Conservation (phyloP, 139 green algal genomes). For the Tetradesmus obliquus region DNA sequence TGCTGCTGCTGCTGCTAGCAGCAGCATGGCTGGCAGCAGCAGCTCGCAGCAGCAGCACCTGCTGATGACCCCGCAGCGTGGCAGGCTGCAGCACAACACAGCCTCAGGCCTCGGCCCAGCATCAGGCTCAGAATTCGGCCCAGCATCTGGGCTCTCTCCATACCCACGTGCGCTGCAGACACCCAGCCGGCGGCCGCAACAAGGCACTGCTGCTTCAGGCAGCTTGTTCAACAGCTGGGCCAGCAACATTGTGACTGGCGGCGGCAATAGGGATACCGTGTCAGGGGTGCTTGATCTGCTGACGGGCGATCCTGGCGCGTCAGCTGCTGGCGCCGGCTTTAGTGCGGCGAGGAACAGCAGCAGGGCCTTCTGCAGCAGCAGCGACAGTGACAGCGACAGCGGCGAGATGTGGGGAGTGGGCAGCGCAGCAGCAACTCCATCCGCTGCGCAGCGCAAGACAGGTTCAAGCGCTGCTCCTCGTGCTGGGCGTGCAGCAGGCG, state of each 20-base stretch:
- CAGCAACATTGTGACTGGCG: not conserved
- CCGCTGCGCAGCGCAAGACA: not conserved
- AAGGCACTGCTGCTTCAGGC: no score
- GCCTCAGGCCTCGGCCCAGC: not conserved
- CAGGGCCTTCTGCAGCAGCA: not conserved
- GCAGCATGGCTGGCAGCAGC: not conserved
- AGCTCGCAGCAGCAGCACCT: not conserved
- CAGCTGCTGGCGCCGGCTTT: not conserved
- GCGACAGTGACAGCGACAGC: not conserved
- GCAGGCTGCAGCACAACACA: not conserved
- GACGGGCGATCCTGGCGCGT: not conserved
- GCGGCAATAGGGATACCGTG: not conserved
- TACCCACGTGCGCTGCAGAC: no score
- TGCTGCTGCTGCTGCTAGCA: not conserved
- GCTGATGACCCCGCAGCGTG: not conserved
- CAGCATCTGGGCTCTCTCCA: not conserved
- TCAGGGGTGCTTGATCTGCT: constrained; percentile 5
- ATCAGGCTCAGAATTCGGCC: not conserved
- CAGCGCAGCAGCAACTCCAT: not conserved
- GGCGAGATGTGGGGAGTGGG: not conserved
- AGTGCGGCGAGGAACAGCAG: not conserved
- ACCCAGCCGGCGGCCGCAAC: not conserved
- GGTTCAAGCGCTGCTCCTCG: no score
- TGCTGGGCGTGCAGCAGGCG: not conserved
- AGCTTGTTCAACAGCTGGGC: not conserved